Percentiles rank a stretch among this genome's conserved stretches.
Conservation (phyloP, 2,329 filamentous ascomycete species). For the Fusarium sp. region DNA sequence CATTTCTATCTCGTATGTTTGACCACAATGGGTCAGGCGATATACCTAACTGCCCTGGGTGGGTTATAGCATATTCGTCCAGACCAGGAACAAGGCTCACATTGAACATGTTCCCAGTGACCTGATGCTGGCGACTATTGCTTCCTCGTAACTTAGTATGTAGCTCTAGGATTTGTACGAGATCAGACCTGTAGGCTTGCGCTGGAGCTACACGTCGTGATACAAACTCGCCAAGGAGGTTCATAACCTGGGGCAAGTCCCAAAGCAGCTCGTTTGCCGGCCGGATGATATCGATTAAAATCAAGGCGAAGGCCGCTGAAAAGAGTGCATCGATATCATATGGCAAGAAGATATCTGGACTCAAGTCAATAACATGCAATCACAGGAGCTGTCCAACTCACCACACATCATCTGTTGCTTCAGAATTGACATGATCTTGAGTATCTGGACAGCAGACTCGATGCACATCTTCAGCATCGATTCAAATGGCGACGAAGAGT, state of each 20-base stretch:
- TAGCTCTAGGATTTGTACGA: constrained; percentile 26
- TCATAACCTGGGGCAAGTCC: constrained; percentile 35
- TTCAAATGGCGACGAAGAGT: constrained; percentile 24
- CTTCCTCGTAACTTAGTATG: constrained; percentile 22
- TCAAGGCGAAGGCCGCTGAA: constrained; percentile 30
- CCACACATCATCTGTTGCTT: constrained; percentile 35
- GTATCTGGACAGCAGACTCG: constrained; percentile 24
- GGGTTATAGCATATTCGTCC: constrained; percentile 14
- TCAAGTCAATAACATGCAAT: background rate
- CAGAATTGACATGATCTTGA: constrained; percentile 30
- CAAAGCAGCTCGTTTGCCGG: constrained; percentile 32
- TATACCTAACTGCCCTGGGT: background rate
- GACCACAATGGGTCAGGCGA: constrained; percentile 34
- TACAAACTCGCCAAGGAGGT: constrained; percentile 24
- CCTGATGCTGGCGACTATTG: background rate
- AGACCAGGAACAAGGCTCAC: background rate
- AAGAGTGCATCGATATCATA: constrained; percentile 34
- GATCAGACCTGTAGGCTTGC: constrained; percentile 27
- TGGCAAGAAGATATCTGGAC: constrained; percentile 29
- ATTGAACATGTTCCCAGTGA: background rate
- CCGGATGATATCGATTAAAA: constrained; percentile 30
- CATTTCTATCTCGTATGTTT: background rate
- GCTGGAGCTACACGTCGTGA: constrained; percentile 30
- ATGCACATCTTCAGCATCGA: constrained; percentile 36
- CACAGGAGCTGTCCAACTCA: background rate